A percentile compares a stretch with the other conserved stretches of the same genome.
Evolutionary conservation across 352 stramenopile species (phyloP).

Genomic region (Blastocystis sp.): DNA sequence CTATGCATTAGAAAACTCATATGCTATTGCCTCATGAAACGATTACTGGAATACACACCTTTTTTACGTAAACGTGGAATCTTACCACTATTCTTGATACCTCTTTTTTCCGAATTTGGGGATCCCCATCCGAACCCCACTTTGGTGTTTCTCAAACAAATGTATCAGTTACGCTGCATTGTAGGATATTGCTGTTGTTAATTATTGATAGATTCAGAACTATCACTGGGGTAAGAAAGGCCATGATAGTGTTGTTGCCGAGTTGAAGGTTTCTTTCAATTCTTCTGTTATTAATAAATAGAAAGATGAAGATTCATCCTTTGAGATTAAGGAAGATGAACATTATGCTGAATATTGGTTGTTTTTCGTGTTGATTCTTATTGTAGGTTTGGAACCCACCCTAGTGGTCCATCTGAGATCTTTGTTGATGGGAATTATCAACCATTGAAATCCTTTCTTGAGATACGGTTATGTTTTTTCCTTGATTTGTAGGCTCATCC

Average conservation of each 20-base stretch:
- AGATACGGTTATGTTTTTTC: constrained; percentile 65
- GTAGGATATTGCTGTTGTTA: neutral
- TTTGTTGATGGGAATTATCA: constrained; percentile 67
- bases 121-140: neutral
- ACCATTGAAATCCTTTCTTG: constrained; percentile 73
- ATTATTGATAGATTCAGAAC: constrained; percentile 71
- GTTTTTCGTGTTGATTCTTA: constrained; percentile 51
- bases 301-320: constrained; percentile 66
- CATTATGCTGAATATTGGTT: constrained; percentile 81
- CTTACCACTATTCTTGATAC: too few relatives aligned
- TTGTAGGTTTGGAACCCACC: constrained; percentile 84
- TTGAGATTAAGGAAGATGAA: constrained; percentile 64
- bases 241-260: constrained; percentile 74
- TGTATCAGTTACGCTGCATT: constrained; percentile 59
- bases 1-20: neutral
- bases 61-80: too few relatives aligned
- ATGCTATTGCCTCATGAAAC: too few relatives aligned
- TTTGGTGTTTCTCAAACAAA: neutral
- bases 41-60: too few relatives aligned
- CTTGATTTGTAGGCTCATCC: constrained; percentile 65
- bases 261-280: constrained; percentile 73
- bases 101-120: too few relatives aligned
- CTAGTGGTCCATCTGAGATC: constrained; percentile 79
- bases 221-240: constrained; percentile 83
- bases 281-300: constrained; percentile 65